A percentile compares a stretch with the other conserved stretches of the same genome.
Evolutionary conservation across 352 stramenopile species (phyloP).

Genomic region (Pythium aristosporum): DNA sequence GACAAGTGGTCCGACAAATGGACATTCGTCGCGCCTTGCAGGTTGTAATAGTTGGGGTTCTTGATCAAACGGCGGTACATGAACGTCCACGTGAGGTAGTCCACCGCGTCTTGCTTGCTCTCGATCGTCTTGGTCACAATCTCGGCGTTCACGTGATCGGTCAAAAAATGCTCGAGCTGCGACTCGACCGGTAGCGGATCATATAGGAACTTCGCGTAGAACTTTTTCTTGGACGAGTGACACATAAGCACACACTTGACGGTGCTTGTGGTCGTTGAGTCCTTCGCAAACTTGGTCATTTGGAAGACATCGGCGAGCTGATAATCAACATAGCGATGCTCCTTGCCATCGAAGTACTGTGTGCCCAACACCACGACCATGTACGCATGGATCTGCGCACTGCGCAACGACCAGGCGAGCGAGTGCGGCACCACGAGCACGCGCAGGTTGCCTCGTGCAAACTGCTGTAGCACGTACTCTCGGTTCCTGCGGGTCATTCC

Average conservation of each 20-base stretch:
- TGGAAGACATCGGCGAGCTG: slow-evolving; percentile 96
- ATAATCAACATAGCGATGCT: slow-evolving; percentile 97
- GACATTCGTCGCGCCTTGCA: slow-evolving; percentile 89
- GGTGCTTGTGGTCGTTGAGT: slow-evolving; percentile 43
- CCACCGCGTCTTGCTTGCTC: slow-evolving; percentile 98
- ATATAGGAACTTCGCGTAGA: slow-evolving; percentile 98
- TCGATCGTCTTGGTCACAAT: slow-evolving; percentile 98
- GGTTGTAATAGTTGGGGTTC: slow-evolving; percentile 99
- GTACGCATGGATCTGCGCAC: slow-evolving; percentile 74
- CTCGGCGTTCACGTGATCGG: slow-evolving; percentile 99
- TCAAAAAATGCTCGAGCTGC: slow-evolving; percentile 97
- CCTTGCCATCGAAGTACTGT: slow-evolving; percentile 96
- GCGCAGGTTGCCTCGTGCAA: slow-evolving; percentile 82
- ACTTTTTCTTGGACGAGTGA: slow-evolving; percentile 97
- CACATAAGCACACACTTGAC: slow-evolving; percentile 97
- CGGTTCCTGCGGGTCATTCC: slow-evolving; percentile 92
- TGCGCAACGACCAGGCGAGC: slow-evolving; percentile 91
- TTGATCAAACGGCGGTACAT: slow-evolving; percentile 98
- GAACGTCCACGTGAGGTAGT: slow-evolving; percentile 99
- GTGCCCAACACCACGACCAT: slow-evolving; percentile 98
- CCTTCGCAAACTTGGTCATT: slow-evolving; percentile 93
- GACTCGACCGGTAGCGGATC: slow-evolving; percentile 99
- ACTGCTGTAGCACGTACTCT: slow-evolving; percentile 89
- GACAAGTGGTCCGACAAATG: slow-evolving; percentile 98
- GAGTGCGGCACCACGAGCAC: slow-evolving; percentile 95